Base-by-base conservation (phyloP, 2,329 filamentous ascomycete genomes). In the Colletotrichum ledebouriae region DNA sequence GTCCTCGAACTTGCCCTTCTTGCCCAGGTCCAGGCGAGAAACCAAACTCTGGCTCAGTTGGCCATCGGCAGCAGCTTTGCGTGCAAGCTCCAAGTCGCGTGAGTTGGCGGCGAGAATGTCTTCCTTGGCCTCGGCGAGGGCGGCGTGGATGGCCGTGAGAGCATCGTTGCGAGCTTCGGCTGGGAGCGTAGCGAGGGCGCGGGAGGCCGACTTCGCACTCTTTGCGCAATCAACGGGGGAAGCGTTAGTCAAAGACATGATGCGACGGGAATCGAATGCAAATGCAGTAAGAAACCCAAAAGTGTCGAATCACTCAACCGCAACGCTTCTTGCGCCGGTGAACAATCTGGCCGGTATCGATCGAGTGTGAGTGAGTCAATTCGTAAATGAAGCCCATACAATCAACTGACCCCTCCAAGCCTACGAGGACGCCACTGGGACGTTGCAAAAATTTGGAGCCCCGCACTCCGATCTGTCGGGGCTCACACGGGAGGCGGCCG, bases 1-100 rank as follows among this genome's bases (percentile, higher is more conserved):
- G 76, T 98, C 96, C 76, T 98, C 94, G 85, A 92, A 99, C 82
- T 98, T 98, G 67, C 95, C 95, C 76, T 89, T 88, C 78, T 92
- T 92, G 56, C 89, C 90, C 56, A 99, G 84, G 79, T 99, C 95
- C 70, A 99, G 86, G 63, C 96, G 88, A 75, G 97, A 96, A 37
- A 98, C 88, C 25, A 98, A 86, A 75, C 93, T 96, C 75, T 91
- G 87, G 78, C 90, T 95, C 57, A 98, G 82, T 55, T 89, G 84
- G 46, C 95, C 95, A 74, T 90, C 87, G 15, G 89, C 87, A 20
- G 92, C 93, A 56, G 93, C 92, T 74, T 87, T 85, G 46, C 86
- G 87, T 3, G 96, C 96, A 52, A 87, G 83, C 61, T 90, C 89
- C 60, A 99, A 86, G 78, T 99, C 96, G 70, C 86, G 87, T 33